Base-by-base conservation (phyloP, 2,329 filamentous ascomycete species). In the Cladorrhinum sp. region DNA sequence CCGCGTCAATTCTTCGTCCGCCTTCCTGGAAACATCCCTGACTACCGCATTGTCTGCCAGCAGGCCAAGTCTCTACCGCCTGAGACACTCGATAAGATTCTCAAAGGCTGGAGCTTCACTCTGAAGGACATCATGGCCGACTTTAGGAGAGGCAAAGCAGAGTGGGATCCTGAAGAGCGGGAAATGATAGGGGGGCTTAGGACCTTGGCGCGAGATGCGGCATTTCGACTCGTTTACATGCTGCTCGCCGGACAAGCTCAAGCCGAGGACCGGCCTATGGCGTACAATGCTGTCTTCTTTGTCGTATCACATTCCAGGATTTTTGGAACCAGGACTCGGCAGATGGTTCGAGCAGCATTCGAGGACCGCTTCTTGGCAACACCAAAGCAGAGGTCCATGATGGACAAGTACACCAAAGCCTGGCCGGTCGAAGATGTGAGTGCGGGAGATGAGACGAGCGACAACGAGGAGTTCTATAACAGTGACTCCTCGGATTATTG, bases 271-370 rank as follows among this genome's bases (percentile, higher is more conserved):
- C 9, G 14, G 18, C 26, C 14, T 10, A 42, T 49, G 18, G 61
- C 61, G 18, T 63, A 58, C 39, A 61, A 63, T 52, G 61, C 61
- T 3, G 46, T 36, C 18, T 16, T 55, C 18, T 61, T 57, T n/a
- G 58, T 61, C 14, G 61, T 63, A 2, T 63, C 61, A 16, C 61
- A 63, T 50, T 50, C 14, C 8, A 36, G 50, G 8, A 63, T 55
- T 12, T 61, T 63, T 20, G 30, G 26, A 36, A 23, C 53, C 55
- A 58, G 61, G 50, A 58, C 55, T 39, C 58, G 58, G 3, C 46
- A 61, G 55, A 58, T 63, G 20, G 55, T 61, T 24, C 58, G 61
- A 24, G 61, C 46, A 33, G 61, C 58, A 16, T 63, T 63, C 23
- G 61, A 61, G 30, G 55, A 46, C 54, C 23, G 55, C n/a, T 63